Base-by-base conservation (phyloP, 1,139 yeast species). In the Magnusiomyces paraingens region DNA sequence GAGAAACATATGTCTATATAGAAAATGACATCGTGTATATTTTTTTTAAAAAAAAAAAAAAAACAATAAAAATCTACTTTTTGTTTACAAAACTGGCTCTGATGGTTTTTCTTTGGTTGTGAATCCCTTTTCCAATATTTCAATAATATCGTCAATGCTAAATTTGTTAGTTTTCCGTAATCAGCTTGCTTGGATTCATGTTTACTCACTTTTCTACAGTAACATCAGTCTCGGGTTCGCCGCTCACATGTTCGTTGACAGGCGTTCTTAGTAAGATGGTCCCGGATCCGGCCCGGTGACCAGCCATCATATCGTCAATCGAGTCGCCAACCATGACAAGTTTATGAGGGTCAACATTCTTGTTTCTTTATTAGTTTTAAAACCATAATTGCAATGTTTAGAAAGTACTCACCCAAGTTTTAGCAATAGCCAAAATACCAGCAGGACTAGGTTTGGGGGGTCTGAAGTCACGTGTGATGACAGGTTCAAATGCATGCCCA, bases 251-350 rank as follows among this genome's bases (percentile, higher is more conserved):
- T 1, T 61, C 67, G 57, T 82, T 82, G 35, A 73, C 78, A 35
- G 73, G 72, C 55, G 80, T 79, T 51, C 71, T 73, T 39, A 83
- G 66, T 48, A 83, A 66, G 3, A 82, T 71, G 0, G 86, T 77
- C 2, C 76, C 71, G 48, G 80, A 77, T 0, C 87, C 87, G 0
- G 87, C 87, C 8, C 70, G 61, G 41, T 72, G 65, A 1, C 86
- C 88, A 17, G 85, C 79, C 48, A 63, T 68, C 81, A 83, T 79
- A 63, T 83, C 88, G 64, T 83, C 88, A 41, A 72, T 67, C 0
- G 86, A 82, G 62, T 83, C 88, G 18, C 88, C 88, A 8, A 83
- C 84, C 88, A 83, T 83, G n/a, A 82, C 63, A 32, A 82, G 61
- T 46, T 76, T 70, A 21, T 66, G 60, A 0, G 84, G 77, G 1